These are phyloP conservation scores for Cadophora sp. DNA, from an alignment of 2,329 filamentous ascomycete genomes.

Conservation along the genomic window DNA sequence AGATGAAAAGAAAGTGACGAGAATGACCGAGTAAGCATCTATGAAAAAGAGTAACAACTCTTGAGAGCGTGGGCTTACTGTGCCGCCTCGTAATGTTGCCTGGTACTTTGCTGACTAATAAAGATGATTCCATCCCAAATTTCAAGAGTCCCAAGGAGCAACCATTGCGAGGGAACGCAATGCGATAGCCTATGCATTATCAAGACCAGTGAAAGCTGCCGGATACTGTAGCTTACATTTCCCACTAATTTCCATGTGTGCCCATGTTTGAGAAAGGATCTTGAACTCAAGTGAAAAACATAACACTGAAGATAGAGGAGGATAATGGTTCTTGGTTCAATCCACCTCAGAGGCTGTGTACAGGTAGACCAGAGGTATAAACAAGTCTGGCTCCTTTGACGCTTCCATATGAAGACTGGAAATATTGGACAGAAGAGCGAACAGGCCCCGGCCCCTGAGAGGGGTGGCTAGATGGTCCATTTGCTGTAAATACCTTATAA, in stretches of 20 bases:
- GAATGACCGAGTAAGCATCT: not conserved
- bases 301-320: not conserved
- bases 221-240: not conserved
- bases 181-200: not conserved
- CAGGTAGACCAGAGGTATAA: not conserved
- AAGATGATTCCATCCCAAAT: not conserved
- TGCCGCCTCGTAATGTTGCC: not conserved
- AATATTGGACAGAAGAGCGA: not conserved
- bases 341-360: not conserved
- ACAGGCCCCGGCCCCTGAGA: too few relatives aligned
- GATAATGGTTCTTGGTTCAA: not conserved
- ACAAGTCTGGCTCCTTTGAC: not conserved
- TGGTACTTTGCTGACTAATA: slow-evolving; percentile 9
- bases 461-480: not conserved
- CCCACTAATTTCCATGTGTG: not conserved
- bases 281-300: not conserved
- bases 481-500: not conserved
- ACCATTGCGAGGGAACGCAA: not conserved
- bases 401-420: not conserved
- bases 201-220: not conserved
- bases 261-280: not conserved
- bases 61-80: not conserved
- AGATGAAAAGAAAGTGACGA: not conserved
- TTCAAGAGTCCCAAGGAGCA: not conserved
- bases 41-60: not conserved